A percentile compares a stretch with the other conserved stretches of the same genome.
Conservation (phyloP, 352 stramenopile species). For the Phytophthora uliginosa region DNA sequence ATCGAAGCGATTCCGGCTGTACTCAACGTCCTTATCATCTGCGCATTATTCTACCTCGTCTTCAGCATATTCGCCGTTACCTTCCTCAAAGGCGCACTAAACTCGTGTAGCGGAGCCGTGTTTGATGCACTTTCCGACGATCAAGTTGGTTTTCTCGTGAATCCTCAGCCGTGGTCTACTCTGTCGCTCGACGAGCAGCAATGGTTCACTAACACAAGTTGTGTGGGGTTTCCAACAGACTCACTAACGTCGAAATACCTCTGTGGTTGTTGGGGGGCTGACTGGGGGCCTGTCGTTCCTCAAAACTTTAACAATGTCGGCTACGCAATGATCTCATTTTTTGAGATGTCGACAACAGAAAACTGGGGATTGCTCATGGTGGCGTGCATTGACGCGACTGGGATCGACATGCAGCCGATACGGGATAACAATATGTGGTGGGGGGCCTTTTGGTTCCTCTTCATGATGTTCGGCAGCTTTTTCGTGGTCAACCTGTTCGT, state of each 20-base stretch:
- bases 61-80: slow-evolving; percentile 96
- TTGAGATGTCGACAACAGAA: slow-evolving; percentile 95
- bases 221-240: slow-evolving; percentile 16
- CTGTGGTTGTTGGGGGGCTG: slow-evolving; percentile 63
- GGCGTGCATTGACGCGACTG: slow-evolving; percentile 84
- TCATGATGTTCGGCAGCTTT: slow-evolving; percentile 94
- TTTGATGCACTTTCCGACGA: slow-evolving; percentile 57
- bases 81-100: slow-evolving; percentile 94
- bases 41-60: slow-evolving; percentile 94
- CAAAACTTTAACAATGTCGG: slow-evolving; percentile 91
- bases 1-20: slow-evolving; percentile 90
- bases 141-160: slow-evolving; percentile 60
- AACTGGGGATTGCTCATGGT: slow-evolving; percentile 94
- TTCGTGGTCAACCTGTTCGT: slow-evolving; percentile 96
- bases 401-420: slow-evolving; percentile 93
- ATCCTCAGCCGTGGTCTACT: slow-evolving; percentile 48
- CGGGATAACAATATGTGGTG: slow-evolving; percentile 81
- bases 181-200: slow-evolving; percentile 45
- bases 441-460: slow-evolving; percentile 88
- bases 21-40: slow-evolving; percentile 91
- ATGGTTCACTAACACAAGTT: slow-evolving; percentile 54
- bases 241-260: slow-evolving; percentile 80
- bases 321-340: slow-evolving; percentile 85
- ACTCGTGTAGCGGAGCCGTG: slow-evolving; percentile 71
- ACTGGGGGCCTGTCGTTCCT: slow-evolving; percentile 57